Evolutionary conservation across 2,329 filamentous ascomycete species (phyloP).

Genomic region (Diaporthe citri): DNA sequence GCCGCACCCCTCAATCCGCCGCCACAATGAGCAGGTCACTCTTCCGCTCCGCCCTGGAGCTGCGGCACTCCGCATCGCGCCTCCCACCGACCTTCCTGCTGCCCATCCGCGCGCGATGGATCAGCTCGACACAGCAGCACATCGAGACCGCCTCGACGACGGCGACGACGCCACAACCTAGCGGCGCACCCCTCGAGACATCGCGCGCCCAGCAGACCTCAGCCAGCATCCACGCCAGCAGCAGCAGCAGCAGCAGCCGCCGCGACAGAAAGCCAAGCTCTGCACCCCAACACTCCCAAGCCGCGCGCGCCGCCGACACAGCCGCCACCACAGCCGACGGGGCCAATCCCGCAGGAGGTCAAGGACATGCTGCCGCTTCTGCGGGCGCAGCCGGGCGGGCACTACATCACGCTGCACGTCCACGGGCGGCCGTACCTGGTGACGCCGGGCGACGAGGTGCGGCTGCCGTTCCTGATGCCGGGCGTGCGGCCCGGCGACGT

Average conservation of each 20-base stretch:
- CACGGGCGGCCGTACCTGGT: slow-evolving; percentile 85
- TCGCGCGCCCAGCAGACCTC: slow-evolving; percentile 32
- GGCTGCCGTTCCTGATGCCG: slow-evolving; percentile 84
- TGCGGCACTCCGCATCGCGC: slow-evolving; percentile 59
- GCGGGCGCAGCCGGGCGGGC: slow-evolving; percentile 73
- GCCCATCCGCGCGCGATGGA: slow-evolving; percentile 61
- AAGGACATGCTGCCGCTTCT: slow-evolving; percentile 77
- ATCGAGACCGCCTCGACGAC: slow-evolving; percentile 53
- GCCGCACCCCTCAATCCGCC: background rate
- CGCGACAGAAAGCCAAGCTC: background rate
- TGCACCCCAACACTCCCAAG: slow-evolving; percentile 52
- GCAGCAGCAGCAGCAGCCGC: background rate
- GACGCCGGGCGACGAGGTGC: slow-evolving; percentile 79
- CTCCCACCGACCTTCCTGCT: slow-evolving; percentile 66
- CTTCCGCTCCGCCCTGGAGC: slow-evolving; percentile 73
- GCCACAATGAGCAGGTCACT: slow-evolving; percentile 68
- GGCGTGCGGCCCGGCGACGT: slow-evolving; percentile 84
- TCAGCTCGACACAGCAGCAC: slow-evolving; percentile 64
- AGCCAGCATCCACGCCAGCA: slow-evolving; percentile 22
- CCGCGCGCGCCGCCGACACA: slow-evolving; percentile 65
- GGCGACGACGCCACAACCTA: slow-evolving; percentile 24
- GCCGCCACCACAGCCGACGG: slow-evolving; percentile 49
- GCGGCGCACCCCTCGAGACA: slow-evolving; percentile 27
- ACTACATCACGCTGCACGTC: slow-evolving; percentile 86
- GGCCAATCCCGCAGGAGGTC: slow-evolving; percentile 67